Base-by-base conservation (phyloP, 148 eudicot species). In the Drosera capensis region DNA sequence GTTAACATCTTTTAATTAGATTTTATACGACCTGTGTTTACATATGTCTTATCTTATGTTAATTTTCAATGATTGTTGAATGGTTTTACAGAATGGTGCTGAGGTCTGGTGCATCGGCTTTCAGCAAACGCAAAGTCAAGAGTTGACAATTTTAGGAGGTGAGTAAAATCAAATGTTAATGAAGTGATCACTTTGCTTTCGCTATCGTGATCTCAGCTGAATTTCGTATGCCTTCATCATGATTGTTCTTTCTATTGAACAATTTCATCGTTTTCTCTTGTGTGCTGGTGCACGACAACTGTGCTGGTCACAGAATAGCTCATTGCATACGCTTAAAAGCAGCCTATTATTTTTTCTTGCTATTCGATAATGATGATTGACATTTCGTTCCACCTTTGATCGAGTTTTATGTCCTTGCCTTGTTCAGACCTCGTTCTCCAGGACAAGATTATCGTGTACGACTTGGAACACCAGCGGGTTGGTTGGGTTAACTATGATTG, bases 401-500 rank as follows among this genome's bases (percentile, higher is more conserved):
- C n/a, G 6, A 14, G 14, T 14, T 38, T 31, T 23, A 13, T 24
- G 6, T 48, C 22, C 18, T 48, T 0, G 7, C 30, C 35, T 25
- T 40, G 1, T 43, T 67, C 80, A 90, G 97, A 90, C 59, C 85
- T 90, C 39, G 93, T 90, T 47, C 55, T 90, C 46, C 80, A 90
- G 59, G 92, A 90, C 72, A 83, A 79, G 47, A 65, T 76, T n/a
- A 56, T 88, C 29, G 86, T 88, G 1, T 88, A 88, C 43, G 96
- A 88, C 66, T 51, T 88, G 71, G 94, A 70, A 62, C 68, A 74
- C 52, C 94, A 88, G 43, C 76, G 94, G 49, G 57, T 88, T 31
- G 96, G 96, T 68, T 88, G 96, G 96, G 81, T 70, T 36, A 75
- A 69, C 64, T 88, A 88, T 39, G 97, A 90, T 67, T 90, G 97